A percentile compares a stretch with the other conserved stretches of the same genome.
Conservation (phyloP, 2,329 filamentous ascomycete genomes). For the Penicillium sp. region DNA sequence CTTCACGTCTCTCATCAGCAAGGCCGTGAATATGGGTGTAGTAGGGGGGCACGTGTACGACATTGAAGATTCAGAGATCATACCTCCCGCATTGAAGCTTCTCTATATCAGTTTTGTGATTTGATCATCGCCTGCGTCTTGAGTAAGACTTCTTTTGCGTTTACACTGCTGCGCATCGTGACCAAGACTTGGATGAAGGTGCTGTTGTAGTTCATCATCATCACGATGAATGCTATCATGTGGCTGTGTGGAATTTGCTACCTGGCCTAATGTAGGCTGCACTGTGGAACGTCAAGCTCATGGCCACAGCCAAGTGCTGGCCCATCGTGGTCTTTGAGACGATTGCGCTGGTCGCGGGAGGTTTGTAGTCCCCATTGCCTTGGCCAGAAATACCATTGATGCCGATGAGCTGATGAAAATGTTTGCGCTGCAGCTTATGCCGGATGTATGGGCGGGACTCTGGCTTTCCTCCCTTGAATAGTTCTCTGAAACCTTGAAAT, state of each 20-base stretch:
- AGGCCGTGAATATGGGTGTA: slow-evolving; percentile 21
- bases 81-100: slow-evolving; percentile 11
- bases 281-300: slow-evolving; percentile 15
- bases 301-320: slow-evolving; percentile 18
- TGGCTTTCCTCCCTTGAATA: slow-evolving; percentile 23
- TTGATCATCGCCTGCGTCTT: slow-evolving; percentile 19
- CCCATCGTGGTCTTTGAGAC: slow-evolving; percentile 13
- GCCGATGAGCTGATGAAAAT: not conserved
- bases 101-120: slow-evolving; percentile 12
- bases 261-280: slow-evolving; percentile 16
- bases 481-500: slow-evolving; percentile 25
- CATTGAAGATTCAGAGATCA: slow-evolving; percentile 13
- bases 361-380: not conserved
- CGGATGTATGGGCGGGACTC: slow-evolving; percentile 22
- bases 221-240: slow-evolving; percentile 22
- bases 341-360: slow-evolving; percentile 17
- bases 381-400: not conserved
- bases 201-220: slow-evolving; percentile 21
- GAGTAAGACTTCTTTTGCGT: slow-evolving; percentile 22
- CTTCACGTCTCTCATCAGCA: slow-evolving; percentile 27
- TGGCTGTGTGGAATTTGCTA: slow-evolving; percentile 17
- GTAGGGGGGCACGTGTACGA: slow-evolving; percentile 26
- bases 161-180: slow-evolving; percentile 22
- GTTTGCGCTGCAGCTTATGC: slow-evolving; percentile 11
- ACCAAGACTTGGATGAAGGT: slow-evolving; percentile 15